Percentiles rank a stretch among this genome's conserved stretches.
phyloP scores from a whole-genome alignment of 78 protist genomes.

The Bodo saltans region DNA sequence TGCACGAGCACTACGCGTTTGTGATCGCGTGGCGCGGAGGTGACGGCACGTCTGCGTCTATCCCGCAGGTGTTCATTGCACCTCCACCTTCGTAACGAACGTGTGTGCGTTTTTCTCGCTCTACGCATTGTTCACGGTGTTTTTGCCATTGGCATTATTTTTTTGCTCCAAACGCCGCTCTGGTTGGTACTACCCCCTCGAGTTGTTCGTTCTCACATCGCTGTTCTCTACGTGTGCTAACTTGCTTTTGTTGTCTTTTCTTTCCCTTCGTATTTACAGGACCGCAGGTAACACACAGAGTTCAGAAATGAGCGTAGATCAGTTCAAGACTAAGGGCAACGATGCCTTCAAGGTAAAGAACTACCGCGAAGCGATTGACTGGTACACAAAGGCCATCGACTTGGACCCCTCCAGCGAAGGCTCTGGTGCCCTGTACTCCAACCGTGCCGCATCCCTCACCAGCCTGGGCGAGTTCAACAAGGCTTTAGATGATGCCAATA shows the following conservation, averaged over 20 bases:
- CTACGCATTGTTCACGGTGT: no score
- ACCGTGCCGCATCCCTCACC: slow-evolving; percentile 39
- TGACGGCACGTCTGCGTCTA: no score
- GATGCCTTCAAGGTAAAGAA: slow-evolving; percentile 26
- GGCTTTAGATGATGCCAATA: slow-evolving; percentile 25
- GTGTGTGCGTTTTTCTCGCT: no score
- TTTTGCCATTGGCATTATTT: no score
- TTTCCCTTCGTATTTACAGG: no score
- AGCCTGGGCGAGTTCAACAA: slow-evolving; percentile 27
- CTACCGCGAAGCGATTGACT: slow-evolving; percentile 30
- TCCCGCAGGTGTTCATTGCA: no score
- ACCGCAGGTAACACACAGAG: background rate
- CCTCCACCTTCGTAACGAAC: no score
- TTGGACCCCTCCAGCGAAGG: slow-evolving; percentile 6
- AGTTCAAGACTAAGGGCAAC: slow-evolving; percentile 40
- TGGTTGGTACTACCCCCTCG: no score
- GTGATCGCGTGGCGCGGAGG: background rate
- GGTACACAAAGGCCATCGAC: slow-evolving; percentile 36
- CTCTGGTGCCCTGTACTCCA: slow-evolving; percentile 14
- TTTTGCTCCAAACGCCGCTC: no score
- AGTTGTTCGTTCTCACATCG: no score
- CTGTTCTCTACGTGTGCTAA: no score
- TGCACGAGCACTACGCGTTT: background rate
- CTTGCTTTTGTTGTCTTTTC: no score
- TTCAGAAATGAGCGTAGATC: background rate